Conservation (phyloP, 163 green algal genomes). For the Scenedesmus sp. region DNA sequence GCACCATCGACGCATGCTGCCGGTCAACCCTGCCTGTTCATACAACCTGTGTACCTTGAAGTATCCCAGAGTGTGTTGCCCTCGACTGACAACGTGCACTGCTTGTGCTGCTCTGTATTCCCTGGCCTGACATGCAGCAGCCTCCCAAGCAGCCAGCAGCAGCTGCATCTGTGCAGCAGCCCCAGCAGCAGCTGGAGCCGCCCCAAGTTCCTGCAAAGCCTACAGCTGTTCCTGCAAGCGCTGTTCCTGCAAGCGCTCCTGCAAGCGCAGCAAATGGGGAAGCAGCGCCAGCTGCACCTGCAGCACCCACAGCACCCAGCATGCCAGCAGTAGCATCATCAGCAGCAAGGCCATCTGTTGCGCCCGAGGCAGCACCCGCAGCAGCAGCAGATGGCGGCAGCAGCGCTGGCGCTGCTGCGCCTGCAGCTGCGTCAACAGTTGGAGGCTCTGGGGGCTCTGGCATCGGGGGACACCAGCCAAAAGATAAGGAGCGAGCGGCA, state of each 20-base stretch:
- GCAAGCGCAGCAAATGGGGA: background rate
- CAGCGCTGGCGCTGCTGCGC: background rate
- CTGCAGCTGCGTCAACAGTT: background rate
- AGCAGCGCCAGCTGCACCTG: background rate
- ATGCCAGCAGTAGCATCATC: background rate
- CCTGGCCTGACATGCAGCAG: background rate
- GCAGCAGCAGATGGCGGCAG: background rate
- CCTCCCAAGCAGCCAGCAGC: background rate
- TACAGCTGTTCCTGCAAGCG: background rate
- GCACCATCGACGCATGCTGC: too few species aligned
- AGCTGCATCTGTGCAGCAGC: background rate
- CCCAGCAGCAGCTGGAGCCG: background rate
- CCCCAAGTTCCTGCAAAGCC: background rate
- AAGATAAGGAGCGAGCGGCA: slow-evolving; percentile 11
- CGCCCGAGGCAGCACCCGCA: background rate
- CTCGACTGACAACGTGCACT: background rate
- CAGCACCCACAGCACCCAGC: background rate
- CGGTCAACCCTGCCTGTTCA: too few species aligned
- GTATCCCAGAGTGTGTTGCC: too few species aligned
- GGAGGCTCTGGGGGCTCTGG: background rate
- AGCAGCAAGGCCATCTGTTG: background rate
- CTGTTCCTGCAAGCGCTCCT: background rate
- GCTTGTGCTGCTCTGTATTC: background rate
- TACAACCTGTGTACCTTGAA: too few species aligned
- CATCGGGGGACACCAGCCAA: background rate